Evolutionary conservation across 805 yeast species (phyloP), one percentile per base, ranked within the genome.

Genomic region (Saccharomycopsis babjevae): DNA sequence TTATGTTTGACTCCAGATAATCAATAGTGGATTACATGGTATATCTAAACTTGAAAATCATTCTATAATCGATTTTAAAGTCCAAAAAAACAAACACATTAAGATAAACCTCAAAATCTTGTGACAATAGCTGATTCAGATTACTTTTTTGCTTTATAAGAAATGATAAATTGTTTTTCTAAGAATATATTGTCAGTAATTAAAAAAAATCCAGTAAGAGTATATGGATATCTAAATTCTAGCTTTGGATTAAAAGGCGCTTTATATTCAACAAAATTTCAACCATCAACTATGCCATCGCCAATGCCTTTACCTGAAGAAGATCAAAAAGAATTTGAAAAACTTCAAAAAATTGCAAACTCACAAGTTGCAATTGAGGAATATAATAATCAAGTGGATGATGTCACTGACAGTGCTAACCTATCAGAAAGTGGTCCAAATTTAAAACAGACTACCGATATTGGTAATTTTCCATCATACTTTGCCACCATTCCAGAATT

Each of bases 261-360:
- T 6, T n/a, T 22, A 5, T 56, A 36, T n/a, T 57, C 55, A 16
- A 39, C 54, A 28, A 55, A 59, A 30, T 59, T 59, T 28, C 52
- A 56, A 13, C 62, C 62, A 3, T 46, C 43, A 52, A 56, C 55
- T 6, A 50, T 57, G 20, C 71, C 73, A 3, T 68, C 71, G 11
- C 97, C 97, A 3, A 93, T 93, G 28, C 80, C 82, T 62, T 77
- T 89, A n/a, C 85, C 89, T 20, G 81, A 83, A 61, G 86, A 87
- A 65, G 89, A 89, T 58, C 97, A 89, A 72, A 91, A 86, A 67
- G 99, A 94, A 74, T 93, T 94, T 72, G 99, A 94, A 70, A 79
- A 81, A 50, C 81, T 93, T 50, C 96, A 91, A 68, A 84, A 80
- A 69, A 79, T 85, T 56, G 98, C 97, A 2, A 83, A 79, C 68